Evolutionary conservation across 2,329 filamentous ascomycete genomes (phyloP), one percentile per base, ranked within the genome.

Genomic region (Claviceps sorghi): DNA sequence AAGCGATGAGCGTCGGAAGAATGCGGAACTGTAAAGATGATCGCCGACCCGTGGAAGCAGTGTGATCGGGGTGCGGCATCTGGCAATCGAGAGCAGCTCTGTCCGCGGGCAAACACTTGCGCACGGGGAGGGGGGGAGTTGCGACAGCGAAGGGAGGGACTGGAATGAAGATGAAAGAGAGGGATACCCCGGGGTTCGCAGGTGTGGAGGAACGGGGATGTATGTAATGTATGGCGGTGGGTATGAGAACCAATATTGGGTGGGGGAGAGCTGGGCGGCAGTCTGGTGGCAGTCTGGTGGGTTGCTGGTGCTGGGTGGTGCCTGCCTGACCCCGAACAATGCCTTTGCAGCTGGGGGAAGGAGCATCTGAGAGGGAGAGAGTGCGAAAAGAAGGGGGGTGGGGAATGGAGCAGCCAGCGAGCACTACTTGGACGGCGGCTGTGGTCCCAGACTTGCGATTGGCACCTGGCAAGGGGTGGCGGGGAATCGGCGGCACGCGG

Each of bases 131-230:
- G 55, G 55, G 54, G 55, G 57, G 55, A 60, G 5, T 48, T 32
- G 49, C 41, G 53, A 52, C 42, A n/a, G 49, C 59, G 63, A 63
- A 66, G 62, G 56, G 65, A 65, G 58, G 55, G 65, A 67, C 61
- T 62, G 61, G 60, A 62, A 54, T 49, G 53, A 57, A 57, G 60
- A 59, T 55, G 60, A 57, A 57, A 56, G 56, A 57, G 58, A 59
- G 58, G 59, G 56, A 57, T 58, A 57, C 58, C 58, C 58, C 48
- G 47, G 51, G 52, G 53, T 41, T 51, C 13, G 21, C 41, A 40
- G 49, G 51, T 47, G 55, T 49, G 50, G 52, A 48, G 51, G 53
- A 52, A 52, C 48, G 50, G 52, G 26, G 26, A 26, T 26, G 26
- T 52, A 52, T 54, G 55, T 59, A 58, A 58, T 57, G 58, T 53